Percentiles rank a stretch among this genome's conserved stretches.
Evolutionary conservation across 352 stramenopile genomes (phyloP).

Genomic region (Globisporangium nunn): DNA sequence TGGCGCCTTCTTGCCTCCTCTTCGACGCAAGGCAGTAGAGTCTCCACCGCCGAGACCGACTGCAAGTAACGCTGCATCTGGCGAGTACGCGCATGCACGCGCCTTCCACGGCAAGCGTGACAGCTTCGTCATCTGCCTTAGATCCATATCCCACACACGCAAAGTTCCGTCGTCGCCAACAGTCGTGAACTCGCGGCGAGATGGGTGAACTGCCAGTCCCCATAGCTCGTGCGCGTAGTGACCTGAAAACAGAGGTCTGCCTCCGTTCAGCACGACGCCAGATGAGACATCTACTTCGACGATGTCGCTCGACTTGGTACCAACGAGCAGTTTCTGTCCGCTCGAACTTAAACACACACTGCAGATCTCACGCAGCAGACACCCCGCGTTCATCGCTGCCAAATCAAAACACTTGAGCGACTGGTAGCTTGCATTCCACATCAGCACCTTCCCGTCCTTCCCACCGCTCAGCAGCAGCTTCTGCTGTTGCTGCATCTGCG

Average conservation of each 20-base stretch:
- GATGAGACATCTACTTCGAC: constrained; percentile 53
- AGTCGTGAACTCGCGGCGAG: constrained; percentile 48
- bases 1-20: constrained; percentile 12
- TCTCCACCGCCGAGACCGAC: constrained; percentile 73
- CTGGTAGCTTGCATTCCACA: constrained; percentile 63
- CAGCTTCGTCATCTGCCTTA: constrained; percentile 32
- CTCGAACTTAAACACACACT: constrained; percentile 38
- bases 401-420: constrained; percentile 66
- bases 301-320: constrained; percentile 86
- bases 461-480: constrained; percentile 46
- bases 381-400: constrained; percentile 23
- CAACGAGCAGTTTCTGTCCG: constrained; percentile 58
- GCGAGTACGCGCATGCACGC: constrained; percentile 81
- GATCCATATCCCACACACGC: constrained; percentile 78
- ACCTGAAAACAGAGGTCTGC: constrained; percentile 40
- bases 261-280: constrained; percentile 26
- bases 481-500: constrained; percentile 1
- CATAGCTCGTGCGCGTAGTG: constrained; percentile 77
- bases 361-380: constrained; percentile 31
- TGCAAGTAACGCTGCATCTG: constrained; percentile 78
- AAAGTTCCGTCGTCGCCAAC: constrained; percentile 78
- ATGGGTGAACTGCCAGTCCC: constrained; percentile 75
- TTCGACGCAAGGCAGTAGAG: constrained; percentile 35
- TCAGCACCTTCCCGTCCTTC: constrained; percentile 63
- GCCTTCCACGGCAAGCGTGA: constrained; percentile 34